Base-by-base conservation (phyloP, 169 alveolate genomes). In the Plasmodium ovale region DNA sequence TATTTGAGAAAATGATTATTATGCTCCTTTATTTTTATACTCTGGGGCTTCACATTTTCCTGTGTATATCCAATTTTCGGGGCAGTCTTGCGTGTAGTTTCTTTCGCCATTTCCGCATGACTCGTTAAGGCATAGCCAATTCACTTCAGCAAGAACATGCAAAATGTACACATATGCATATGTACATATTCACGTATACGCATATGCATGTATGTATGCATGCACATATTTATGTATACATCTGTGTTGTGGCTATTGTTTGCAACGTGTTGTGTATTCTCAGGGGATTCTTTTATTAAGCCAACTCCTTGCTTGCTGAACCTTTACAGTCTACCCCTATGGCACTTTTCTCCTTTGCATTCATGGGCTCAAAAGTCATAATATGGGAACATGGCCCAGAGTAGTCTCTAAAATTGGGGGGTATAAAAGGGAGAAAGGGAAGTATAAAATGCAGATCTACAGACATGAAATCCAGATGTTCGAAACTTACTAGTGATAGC, bases 31-130 rank as follows among this genome's bases (percentile, higher is more conserved):
- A 39, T 60, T 14, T 14, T 27, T 33, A 49, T 77, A 77, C 88
- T 62, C 51, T 39, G 88, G 88, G 0, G 88, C 88, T 67, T 77
- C 88, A 56, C 88, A 77, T n/a, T 44, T 77, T 77, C 88, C 88
- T 14, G 73, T 60, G 74, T 77, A 77, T 2, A 27, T 42, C 88
- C 88, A 77, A 62, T 54, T 62, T 23, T 62, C 88, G n/a, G 88
- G 88, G 7, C 88, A 77, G 5, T 77, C 74, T 51, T 64, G 42
- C 44, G 54, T 60, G 67, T 77, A 77, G 62, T 77, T 77, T 39
- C 88, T 47, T 77, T 37, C 74, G 39, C 74, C 42, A 44, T 77
- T 62, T 9, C 88, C 88, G 37, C 88, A 77, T 37, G 64, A 42
- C 25, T 77, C 88, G 47, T 77, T 77, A 54, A 77, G 70, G 31